A percentile compares a stretch with the other conserved stretches of the same genome.
Conservation (phyloP, 1,139 yeast genomes). For the Hyphopichia pseudoburtonii region DNA sequence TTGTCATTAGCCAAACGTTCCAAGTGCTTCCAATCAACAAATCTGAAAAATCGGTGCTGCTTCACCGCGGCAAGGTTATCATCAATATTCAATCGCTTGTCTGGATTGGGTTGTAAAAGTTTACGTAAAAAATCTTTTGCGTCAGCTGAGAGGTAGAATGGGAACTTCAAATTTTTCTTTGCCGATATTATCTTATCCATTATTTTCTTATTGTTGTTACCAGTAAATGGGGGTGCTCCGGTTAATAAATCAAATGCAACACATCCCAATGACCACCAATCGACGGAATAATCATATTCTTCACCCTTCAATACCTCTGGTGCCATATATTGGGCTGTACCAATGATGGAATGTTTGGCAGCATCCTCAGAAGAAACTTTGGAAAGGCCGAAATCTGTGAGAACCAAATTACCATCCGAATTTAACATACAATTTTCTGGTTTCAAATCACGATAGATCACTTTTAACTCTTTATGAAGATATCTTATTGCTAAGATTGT, state of each 20-base stretch:
- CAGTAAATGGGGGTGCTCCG: slow-evolving; percentile 94
- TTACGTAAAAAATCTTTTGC: slow-evolving; percentile 81
- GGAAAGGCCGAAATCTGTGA: slow-evolving; percentile 91
- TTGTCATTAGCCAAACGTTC: slow-evolving; percentile 36
- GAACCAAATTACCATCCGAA: slow-evolving; percentile 72
- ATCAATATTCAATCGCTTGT: slow-evolving; percentile 66
- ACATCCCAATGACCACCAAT: slow-evolving; percentile 98
- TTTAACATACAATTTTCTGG: slow-evolving; percentile 92
- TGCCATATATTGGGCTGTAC: slow-evolving; percentile 96
- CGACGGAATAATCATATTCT: slow-evolving; percentile 84
- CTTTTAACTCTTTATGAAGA: slow-evolving; percentile 70
- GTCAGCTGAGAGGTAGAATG: slow-evolving; percentile 78
- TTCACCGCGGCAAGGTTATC: slow-evolving; percentile 51
- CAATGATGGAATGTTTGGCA: slow-evolving; percentile 74
- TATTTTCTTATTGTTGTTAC: slow-evolving; percentile 79
- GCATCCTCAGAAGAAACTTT: slow-evolving; percentile 59
- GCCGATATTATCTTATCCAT: slow-evolving; percentile 68
- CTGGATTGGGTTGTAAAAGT: slow-evolving; percentile 71
- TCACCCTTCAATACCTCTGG: slow-evolving; percentile 88
- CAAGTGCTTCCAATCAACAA: slow-evolving; percentile 72
- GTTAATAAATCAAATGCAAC: slow-evolving; percentile 83
- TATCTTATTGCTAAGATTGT: slow-evolving; percentile 80
- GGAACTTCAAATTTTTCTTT: slow-evolving; percentile 72
- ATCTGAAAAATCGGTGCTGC: slow-evolving; percentile 76
- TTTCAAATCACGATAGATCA: slow-evolving; percentile 87